A percentile compares a stretch with the other conserved stretches of the same genome.
Conservation (phyloP, 2,329 filamentous ascomycete species). For the Fusarium agapanthi region DNA sequence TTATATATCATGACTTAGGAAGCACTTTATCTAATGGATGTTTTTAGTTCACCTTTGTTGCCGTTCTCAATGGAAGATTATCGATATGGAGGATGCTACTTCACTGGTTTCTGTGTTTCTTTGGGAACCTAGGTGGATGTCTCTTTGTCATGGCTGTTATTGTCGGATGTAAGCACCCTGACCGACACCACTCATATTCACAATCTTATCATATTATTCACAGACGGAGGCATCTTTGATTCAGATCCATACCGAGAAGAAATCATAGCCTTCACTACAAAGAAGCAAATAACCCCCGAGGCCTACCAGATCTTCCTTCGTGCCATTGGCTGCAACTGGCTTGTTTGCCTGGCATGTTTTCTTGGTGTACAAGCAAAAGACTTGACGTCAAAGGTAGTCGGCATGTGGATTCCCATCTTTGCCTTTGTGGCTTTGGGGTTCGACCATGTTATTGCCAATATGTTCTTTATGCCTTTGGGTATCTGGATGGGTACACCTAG, state of each 20-base stretch:
- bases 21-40: not conserved
- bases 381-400: conserved; percentile 61
- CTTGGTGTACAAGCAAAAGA: conserved; percentile 57
- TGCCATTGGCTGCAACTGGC: conserved; percentile 66
- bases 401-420: conserved; percentile 66
- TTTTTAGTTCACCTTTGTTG: conserved; percentile 34
- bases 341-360: conserved; percentile 63
- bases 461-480: conserved; percentile 62
- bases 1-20: accelerated
- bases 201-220: not conserved
- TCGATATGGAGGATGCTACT: conserved; percentile 37
- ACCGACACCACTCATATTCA: accelerated
- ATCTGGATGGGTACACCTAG: conserved; percentile 58
- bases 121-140: conserved; percentile 57
- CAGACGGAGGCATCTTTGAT: conserved; percentile 55
- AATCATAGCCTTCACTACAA: conserved; percentile 56
- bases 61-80: conserved; percentile 30
- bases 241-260: conserved; percentile 53
- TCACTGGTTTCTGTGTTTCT: conserved; percentile 57
- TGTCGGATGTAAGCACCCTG: conserved; percentile 47
- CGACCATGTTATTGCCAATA: conserved; percentile 67
- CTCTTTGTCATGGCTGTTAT: conserved; percentile 59
- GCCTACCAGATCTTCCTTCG: conserved; percentile 64
- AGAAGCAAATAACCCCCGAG: conserved; percentile 57
- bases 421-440: conserved; percentile 62